These are phyloP conservation scores for Aspergillus jensenii DNA, from an alignment of 2,329 filamentous ascomycete species.

Conservation along the genomic window DNA sequence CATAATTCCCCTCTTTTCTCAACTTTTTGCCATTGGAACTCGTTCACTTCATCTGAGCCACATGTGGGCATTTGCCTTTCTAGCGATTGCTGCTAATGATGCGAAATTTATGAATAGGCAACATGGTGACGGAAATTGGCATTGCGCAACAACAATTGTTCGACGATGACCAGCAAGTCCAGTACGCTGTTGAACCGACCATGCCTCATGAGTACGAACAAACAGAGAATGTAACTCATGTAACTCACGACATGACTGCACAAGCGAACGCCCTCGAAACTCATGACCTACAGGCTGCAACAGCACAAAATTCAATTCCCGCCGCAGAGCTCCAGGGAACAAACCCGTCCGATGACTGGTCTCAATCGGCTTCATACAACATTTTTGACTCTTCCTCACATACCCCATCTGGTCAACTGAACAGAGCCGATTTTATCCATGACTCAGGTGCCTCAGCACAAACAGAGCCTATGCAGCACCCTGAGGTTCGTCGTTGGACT, in stretches of 20 bases:
- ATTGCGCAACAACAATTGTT: conserved; percentile 33
- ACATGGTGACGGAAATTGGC: conserved; percentile 36
- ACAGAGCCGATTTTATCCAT: conserved; percentile 16
- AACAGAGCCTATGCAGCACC: conserved; percentile 14
- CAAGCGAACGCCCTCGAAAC: not conserved
- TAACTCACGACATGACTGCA: not conserved
- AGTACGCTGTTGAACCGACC: conserved; percentile 4
- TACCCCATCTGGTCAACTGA: conserved; percentile 12
- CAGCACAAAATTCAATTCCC: not conserved
- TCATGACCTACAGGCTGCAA: not conserved
- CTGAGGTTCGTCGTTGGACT: conserved; percentile 21
- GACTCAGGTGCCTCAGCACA: conserved; percentile 4
- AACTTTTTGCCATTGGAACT: too few relatives aligned
- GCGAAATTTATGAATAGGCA: conserved; percentile 18
- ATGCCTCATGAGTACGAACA: not conserved
- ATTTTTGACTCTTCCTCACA: conserved; percentile 24
- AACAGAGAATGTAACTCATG: not conserved
- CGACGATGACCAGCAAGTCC: conserved; percentile 28
- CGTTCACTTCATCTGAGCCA: too few relatives aligned
- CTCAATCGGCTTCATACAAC: conserved; percentile 22
- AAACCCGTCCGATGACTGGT: conserved; percentile 8
- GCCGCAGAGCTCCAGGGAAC: not conserved
- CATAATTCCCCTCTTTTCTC: not conserved
- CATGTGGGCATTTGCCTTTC: too few relatives aligned
- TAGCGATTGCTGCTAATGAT: not conserved